phyloP scores from a whole-genome alignment of 345 rosid genomes.

The Mercurialis annua region DNA sequence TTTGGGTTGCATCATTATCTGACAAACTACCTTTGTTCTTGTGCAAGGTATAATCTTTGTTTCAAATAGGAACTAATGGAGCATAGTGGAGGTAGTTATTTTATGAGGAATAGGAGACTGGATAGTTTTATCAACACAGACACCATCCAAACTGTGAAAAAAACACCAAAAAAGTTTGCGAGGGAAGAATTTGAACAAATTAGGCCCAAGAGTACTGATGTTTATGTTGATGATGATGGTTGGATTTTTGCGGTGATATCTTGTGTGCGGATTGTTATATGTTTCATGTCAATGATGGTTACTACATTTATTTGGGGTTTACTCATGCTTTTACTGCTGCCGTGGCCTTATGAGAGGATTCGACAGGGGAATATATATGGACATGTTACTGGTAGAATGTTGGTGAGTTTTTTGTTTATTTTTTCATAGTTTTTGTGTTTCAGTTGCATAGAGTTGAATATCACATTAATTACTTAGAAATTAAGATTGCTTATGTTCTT shows the following conservation, averaged over 20 bases:
- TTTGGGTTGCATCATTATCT: neutral
- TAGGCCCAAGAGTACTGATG: constrained; percentile 19
- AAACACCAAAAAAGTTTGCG: constrained; percentile 9
- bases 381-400: constrained; percentile 54
- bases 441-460: too few species aligned
- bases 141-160: constrained; percentile 18
- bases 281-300: constrained; percentile 47
- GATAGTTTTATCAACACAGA: constrained; percentile 36
- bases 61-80: constrained; percentile 22
- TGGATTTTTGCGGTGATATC: constrained; percentile 41
- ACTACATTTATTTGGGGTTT: constrained; percentile 47
- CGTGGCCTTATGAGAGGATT: constrained; percentile 50
- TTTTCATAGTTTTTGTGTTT: neutral
- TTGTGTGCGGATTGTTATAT: constrained; percentile 39
- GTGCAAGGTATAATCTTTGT: neutral
- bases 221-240: constrained; percentile 41
- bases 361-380: constrained; percentile 56
- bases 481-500: too few species aligned
- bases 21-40: neutral
- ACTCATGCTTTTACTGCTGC: constrained; percentile 42
- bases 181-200: constrained; percentile 15
- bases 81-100: constrained; percentile 30
- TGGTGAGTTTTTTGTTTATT: constrained; percentile 32
- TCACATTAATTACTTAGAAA: too few species aligned
- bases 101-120: constrained; percentile 44